These are phyloP conservation scores for Globisporangium acanthophoron DNA, from an alignment of 352 stramenopile species.

Conservation along the genomic window DNA sequence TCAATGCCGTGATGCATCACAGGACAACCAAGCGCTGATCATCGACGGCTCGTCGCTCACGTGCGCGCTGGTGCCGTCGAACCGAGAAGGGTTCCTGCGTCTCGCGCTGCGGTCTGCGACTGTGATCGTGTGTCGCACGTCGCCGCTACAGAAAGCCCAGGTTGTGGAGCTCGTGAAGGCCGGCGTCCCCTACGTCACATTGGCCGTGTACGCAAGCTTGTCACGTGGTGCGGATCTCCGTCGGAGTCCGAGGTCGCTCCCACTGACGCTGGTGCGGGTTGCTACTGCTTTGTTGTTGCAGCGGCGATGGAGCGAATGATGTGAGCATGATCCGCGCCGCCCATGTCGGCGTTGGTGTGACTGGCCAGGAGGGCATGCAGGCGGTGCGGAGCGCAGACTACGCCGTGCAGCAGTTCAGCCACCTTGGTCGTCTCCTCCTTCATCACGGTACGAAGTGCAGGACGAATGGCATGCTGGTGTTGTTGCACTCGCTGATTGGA, in stretches of 20 bases:
- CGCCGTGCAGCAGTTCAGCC: conserved; percentile 78
- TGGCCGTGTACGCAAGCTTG: conserved; percentile 85
- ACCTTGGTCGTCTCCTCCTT: conserved; percentile 64
- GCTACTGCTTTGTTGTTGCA: conserved; percentile 16
- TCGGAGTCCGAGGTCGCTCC: too few relatives aligned
- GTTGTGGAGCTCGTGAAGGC: conserved; percentile 93
- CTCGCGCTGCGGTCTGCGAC: conserved; percentile 69
- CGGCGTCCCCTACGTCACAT: conserved; percentile 70
- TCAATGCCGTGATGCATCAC: background rate
- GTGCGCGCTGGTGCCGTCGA: conserved; percentile 41
- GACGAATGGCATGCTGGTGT: too few relatives aligned
- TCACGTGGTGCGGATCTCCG: background rate
- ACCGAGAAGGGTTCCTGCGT: conserved; percentile 62
- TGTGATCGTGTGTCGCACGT: conserved; percentile 87
- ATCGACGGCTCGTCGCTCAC: conserved; percentile 65
- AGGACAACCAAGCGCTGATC: conserved; percentile 65
- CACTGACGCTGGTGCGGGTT: background rate
- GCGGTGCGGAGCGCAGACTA: conserved; percentile 79
- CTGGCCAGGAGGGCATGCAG: conserved; percentile 94
- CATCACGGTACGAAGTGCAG: conserved; percentile 43
- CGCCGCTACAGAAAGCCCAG: conserved; percentile 86
- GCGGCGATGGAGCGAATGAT: conserved; percentile 99
- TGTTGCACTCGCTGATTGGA: background rate
- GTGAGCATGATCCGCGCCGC: conserved; percentile 99
- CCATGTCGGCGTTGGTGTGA: conserved; percentile 98